Evolutionary conservation across 495 filamentous ascomycete species (phyloP).

Genomic region (Aspergillus ostianus): DNA sequence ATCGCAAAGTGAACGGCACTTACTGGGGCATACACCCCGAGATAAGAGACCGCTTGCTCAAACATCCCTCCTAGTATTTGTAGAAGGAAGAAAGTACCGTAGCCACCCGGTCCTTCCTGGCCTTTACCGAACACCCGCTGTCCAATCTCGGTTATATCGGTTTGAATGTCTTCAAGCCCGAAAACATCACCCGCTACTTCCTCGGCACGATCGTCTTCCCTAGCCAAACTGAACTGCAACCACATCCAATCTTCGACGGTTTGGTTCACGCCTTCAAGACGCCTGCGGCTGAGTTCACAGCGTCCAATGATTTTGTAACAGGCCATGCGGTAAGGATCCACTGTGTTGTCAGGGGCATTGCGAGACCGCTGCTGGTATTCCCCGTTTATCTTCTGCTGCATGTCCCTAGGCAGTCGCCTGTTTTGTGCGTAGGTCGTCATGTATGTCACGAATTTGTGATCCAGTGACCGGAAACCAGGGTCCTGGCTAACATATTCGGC

Average conservation of each 20-base stretch:
- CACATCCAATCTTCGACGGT: constrained; percentile 95
- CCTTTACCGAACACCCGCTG: constrained; percentile 80
- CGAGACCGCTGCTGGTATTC: constrained; percentile 83
- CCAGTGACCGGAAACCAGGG: constrained; percentile 79
- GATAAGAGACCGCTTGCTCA: constrained; percentile 86
- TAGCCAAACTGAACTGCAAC: constrained; percentile 88
- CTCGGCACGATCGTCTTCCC: constrained; percentile 78
- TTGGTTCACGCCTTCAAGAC: constrained; percentile 74
- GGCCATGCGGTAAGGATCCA: constrained; percentile 94
- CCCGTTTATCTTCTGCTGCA: constrained; percentile 81
- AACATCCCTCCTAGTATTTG: constrained; percentile 91
- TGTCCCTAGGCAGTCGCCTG: constrained; percentile 66
- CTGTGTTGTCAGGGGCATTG: constrained; percentile 79
- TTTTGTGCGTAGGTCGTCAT: constrained; percentile 75
- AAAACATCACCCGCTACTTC: constrained; percentile 87
- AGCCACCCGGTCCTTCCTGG: constrained; percentile 67
- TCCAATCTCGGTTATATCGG: constrained; percentile 82
- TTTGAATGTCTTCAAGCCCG: constrained; percentile 80
- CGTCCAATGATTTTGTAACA: constrained; percentile 98
- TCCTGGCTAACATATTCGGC: constrained; percentile 81
- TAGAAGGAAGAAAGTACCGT: constrained; percentile 88
- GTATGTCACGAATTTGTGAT: constrained; percentile 87
- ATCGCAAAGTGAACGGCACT: constrained; percentile 95
- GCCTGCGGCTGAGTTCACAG: constrained; percentile 79
- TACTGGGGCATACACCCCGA: constrained; percentile 84